These are phyloP conservation scores for Fusarium coicis DNA, from an alignment of 2,329 filamentous ascomycete species.

Conservation along the genomic window DNA sequence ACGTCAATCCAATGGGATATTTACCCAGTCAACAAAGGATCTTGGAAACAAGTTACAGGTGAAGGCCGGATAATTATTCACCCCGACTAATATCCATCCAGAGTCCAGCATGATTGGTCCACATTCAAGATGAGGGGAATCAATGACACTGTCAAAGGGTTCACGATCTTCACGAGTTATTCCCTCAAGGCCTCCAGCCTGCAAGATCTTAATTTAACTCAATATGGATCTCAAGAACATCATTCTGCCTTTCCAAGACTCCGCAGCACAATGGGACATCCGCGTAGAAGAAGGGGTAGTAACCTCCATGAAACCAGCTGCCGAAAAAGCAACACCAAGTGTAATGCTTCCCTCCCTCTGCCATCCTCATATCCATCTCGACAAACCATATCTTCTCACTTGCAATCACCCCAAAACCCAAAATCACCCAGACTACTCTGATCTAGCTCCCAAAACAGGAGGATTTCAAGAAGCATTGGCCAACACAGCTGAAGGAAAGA, in stretches of 20 bases:
- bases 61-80: neutral
- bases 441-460: neutral
- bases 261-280: slow-evolving; percentile 1
- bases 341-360: slow-evolving; percentile 13
- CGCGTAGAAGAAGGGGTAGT: neutral
- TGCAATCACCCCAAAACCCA: neutral
- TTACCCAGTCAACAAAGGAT: too few relatives aligned
- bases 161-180: neutral
- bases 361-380: slow-evolving; percentile 20
- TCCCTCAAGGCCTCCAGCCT: neutral
- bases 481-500: slow-evolving; percentile 21
- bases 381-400: slow-evolving; percentile 16
- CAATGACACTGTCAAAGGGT: neutral
- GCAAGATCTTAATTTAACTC: neutral
- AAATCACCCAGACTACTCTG: slow-evolving; percentile 1
- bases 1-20: neutral
- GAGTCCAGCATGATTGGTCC: neutral
- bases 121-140: neutral
- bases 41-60: neutral
- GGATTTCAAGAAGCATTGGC: slow-evolving; percentile 5
- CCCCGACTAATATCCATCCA: neutral
- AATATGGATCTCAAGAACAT: neutral
- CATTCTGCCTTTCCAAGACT: neutral
- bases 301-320: neutral
- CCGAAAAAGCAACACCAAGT: neutral